A percentile compares a stretch with the other conserved stretches of the same genome.
Conservation (phyloP, 306 rosid genomes). For the Begonia peltatifolia region DNA sequence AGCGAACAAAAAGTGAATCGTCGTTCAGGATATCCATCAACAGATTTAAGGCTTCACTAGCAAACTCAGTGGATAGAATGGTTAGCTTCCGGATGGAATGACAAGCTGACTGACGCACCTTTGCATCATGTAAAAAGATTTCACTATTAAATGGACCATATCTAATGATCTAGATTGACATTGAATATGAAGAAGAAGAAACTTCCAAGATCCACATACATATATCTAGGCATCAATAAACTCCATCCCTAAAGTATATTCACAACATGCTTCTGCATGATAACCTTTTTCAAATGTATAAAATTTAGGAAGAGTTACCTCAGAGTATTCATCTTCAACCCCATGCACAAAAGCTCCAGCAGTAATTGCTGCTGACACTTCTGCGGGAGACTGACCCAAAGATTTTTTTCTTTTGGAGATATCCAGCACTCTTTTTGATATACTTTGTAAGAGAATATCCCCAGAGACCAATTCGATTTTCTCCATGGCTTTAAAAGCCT, state of each 20-base stretch:
- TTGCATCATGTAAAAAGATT: conserved; percentile 11
- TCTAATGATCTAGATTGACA: too few species aligned
- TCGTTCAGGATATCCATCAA: conserved; percentile 69
- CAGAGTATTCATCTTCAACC: conserved; percentile 83
- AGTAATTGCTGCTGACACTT: conserved; percentile 25
- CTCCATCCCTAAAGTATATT: too few species aligned
- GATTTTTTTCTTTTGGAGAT: conserved; percentile 27
- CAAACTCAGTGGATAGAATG: conserved; percentile 40
- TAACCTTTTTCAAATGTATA: not conserved
- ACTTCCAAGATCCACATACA: not conserved
- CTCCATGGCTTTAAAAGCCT: conserved; percentile 50
- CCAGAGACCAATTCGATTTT: conserved; percentile 50
- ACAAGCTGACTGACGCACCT: conserved; percentile 77
- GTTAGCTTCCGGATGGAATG: conserved; percentile 40
- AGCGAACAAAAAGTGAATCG: conserved; percentile 43
- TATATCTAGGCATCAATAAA: too few species aligned
- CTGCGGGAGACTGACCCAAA: conserved; percentile 22
- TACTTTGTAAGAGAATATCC: conserved; percentile 67
- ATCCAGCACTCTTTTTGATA: conserved; percentile 53
- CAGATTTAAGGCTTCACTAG: conserved; percentile 47
- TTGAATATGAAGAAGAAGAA: not conserved
- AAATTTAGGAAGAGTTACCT: conserved; percentile 32
- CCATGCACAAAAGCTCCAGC: conserved; percentile 91
- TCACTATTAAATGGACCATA: not conserved
- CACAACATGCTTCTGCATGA: too few species aligned